phyloP scores from a whole-genome alignment of 176 grass and related monocot genomes.

The Oryza rufipogon region DNA sequence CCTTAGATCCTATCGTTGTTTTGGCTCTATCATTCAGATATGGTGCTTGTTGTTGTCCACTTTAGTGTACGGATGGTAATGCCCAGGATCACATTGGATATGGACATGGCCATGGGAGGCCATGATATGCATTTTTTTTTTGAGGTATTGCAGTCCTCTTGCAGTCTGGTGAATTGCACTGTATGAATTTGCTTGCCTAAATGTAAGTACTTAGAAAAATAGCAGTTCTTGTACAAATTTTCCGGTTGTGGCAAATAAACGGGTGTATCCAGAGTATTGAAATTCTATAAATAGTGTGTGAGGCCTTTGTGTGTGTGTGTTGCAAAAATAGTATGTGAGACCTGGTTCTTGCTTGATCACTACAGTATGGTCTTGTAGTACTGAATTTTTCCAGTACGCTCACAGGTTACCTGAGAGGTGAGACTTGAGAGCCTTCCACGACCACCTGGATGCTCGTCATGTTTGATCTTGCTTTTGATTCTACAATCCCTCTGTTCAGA shows the following conservation, averaged over 20 bases:
- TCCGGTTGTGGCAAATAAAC: neutral
- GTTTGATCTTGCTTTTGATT: too few species aligned
- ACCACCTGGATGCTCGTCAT: too few species aligned
- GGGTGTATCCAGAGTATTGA: neutral
- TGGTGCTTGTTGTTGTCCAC: neutral
- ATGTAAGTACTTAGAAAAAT: neutral
- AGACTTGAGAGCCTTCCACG: too few species aligned
- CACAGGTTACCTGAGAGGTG: too few species aligned
- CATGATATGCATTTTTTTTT: neutral
- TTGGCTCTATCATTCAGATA: neutral
- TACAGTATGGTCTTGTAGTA: too few species aligned
- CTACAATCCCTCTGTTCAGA: too few species aligned
- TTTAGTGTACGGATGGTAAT: neutral
- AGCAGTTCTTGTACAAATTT: neutral
- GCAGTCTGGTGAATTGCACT: neutral
- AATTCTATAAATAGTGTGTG: neutral
- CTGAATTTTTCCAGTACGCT: neutral
- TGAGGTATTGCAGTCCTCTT: neutral
- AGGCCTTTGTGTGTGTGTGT: too few species aligned
- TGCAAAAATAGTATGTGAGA: too few species aligned
- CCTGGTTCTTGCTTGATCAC: too few species aligned
- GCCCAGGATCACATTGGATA: neutral
- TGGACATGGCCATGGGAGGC: neutral
- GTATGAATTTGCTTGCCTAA: neutral
- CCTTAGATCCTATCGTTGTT: constrained; percentile 1